These are phyloP conservation scores for Paxillus involutus DNA, from an alignment of 768 basidiomycete species.

Conservation along the genomic window DNA sequence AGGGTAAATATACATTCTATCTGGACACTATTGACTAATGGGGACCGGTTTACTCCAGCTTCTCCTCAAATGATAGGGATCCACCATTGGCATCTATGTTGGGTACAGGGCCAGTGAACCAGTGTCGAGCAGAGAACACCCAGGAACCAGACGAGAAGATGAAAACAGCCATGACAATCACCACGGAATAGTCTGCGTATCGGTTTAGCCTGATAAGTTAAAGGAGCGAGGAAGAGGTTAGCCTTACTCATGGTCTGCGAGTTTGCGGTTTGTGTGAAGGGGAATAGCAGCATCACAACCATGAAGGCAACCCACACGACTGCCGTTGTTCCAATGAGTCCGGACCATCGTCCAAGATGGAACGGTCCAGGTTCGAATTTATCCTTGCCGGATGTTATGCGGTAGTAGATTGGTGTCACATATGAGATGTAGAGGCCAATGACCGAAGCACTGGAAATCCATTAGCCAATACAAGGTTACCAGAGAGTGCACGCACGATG, in stretches of 20 bases:
- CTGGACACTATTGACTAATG: neutral
- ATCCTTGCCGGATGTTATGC: constrained; percentile 34
- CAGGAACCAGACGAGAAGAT: constrained; percentile 31
- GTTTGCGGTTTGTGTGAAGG: constrained; percentile 18
- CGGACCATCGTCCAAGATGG: constrained; percentile 29
- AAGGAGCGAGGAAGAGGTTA: neutral
- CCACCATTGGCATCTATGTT: constrained; percentile 20
- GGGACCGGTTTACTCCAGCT: neutral
- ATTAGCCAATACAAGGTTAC: neutral
- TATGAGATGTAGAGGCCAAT: constrained; percentile 39
- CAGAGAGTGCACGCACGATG: constrained; percentile 25
- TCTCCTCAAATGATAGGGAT: constrained; percentile 1
- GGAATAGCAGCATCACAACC: constrained; percentile 34
- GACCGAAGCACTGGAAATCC: constrained; percentile 26
- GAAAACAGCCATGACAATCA: constrained; percentile 33
- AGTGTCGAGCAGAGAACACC: constrained; percentile 33
- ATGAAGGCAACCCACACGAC: constrained; percentile 35
- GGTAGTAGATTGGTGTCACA: constrained; percentile 35
- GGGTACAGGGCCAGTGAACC: constrained; percentile 35
- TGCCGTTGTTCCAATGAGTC: constrained; percentile 29
- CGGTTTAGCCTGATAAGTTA: neutral
- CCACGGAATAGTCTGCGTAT: constrained; percentile 21
- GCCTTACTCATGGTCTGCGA: constrained; percentile 35
- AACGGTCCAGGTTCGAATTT: constrained; percentile 36
- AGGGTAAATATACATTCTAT: neutral